These are phyloP conservation scores for Rhizopogon vesiculosus DNA, from an alignment of 768 basidiomycete genomes.

Conservation along the genomic window DNA sequence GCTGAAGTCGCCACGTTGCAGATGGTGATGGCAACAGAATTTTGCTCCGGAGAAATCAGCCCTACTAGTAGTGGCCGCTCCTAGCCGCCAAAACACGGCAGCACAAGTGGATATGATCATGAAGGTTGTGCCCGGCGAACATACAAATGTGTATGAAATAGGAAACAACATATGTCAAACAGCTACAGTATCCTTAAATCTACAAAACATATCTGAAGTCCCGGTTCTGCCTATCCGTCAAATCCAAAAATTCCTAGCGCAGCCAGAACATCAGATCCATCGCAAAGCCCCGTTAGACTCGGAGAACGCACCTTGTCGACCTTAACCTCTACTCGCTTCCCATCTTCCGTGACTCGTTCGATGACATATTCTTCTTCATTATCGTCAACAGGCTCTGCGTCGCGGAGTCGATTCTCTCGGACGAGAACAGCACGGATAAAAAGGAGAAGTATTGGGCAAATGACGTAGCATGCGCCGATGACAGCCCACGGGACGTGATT, in stretches of 20 bases:
- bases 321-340: slow-evolving; percentile 46
- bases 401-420: slow-evolving; percentile 29
- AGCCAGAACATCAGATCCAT: not conserved
- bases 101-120: too few species aligned
- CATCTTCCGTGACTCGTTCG: slow-evolving; percentile 40
- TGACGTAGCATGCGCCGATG: slow-evolving; percentile 55
- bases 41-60: too few species aligned
- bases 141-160: too few species aligned
- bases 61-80: too few species aligned
- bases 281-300: not conserved
- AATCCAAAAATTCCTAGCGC: slow-evolving; percentile 60
- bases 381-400: slow-evolving; percentile 45
- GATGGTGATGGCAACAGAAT: too few species aligned
- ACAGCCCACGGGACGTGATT: slow-evolving; percentile 70
- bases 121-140: too few species aligned
- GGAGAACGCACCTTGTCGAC: slow-evolving; percentile 49
- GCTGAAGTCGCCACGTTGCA: too few species aligned
- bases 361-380: slow-evolving; percentile 57
- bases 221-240: slow-evolving; percentile 68
- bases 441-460: slow-evolving; percentile 35
- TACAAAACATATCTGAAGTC: slow-evolving; percentile 71
- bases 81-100: too few species aligned
- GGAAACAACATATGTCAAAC: too few species aligned
- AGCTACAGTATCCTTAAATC: not conserved
- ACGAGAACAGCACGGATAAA: slow-evolving; percentile 46